A percentile compares a stretch with the other conserved stretches of the same genome.
These are phyloP conservation scores for Kurtzmaniella quercitrusa DNA, from an alignment of 1,139 yeast genomes.

Conservation along the genomic window DNA sequence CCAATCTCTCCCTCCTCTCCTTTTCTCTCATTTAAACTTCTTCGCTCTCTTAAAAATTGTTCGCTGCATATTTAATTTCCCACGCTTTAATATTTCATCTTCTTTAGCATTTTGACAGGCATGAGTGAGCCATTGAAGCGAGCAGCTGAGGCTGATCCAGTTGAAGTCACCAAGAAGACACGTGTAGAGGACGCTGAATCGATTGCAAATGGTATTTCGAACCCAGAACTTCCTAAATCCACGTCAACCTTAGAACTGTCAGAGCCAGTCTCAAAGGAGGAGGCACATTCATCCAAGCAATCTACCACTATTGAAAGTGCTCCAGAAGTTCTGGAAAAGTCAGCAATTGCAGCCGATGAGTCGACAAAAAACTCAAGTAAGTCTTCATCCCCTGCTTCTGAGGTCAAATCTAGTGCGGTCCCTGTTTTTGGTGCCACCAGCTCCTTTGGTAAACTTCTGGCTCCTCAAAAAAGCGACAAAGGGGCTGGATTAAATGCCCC, in stretches of 20 bases:
- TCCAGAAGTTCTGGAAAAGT: neutral
- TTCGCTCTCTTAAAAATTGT: neutral
- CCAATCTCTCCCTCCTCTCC: neutral
- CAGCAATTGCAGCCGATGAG: conserved; percentile 5
- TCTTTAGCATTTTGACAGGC: neutral
- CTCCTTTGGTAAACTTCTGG: conserved; percentile 48
- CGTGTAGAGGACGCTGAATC: neutral
- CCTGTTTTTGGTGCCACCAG: conserved; percentile 48
- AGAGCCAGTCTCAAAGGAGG: neutral
- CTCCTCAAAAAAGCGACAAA: conserved; percentile 4
- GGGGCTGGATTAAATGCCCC: conserved; percentile 15
- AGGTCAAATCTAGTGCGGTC: conserved; percentile 13
- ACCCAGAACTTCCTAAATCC: neutral
- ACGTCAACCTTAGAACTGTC: conserved; percentile 4
- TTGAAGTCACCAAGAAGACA: neutral
- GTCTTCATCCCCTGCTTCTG: neutral
- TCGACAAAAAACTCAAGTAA: conserved; percentile 5
- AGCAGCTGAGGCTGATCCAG: neutral
- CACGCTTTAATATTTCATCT: neutral
- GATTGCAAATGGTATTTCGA: neutral
- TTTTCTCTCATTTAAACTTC: neutral
- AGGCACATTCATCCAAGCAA: neutral
- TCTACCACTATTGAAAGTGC: neutral
- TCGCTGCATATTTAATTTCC: neutral
- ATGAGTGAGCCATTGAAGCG: conserved; percentile 1